Conservation (phyloP, 345 rosid genomes). For the rapeseed (Brassica napus) region DNA sequence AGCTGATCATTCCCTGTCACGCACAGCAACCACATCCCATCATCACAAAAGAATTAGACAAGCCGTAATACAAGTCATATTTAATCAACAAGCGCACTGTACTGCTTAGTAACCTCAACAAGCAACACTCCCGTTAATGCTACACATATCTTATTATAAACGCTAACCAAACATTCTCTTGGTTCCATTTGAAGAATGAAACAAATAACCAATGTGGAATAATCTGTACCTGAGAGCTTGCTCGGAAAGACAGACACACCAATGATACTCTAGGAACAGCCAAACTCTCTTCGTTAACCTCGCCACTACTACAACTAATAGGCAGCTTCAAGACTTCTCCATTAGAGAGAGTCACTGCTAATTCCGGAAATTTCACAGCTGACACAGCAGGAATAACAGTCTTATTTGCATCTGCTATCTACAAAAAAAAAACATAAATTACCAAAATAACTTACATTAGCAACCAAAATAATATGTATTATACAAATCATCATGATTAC, state of each 20-base stretch:
- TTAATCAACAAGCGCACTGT: neutral
- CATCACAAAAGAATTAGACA: slow-evolving; percentile 2
- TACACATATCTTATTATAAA: neutral
- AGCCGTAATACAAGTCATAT: neutral
- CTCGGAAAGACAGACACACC: slow-evolving; percentile 79
- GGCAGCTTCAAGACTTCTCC: slow-evolving; percentile 70
- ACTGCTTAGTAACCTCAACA: neutral
- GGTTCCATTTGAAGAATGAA: neutral
- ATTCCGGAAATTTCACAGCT: slow-evolving; percentile 69
- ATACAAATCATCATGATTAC: slow-evolving; percentile 39
- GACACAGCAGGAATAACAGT: slow-evolving; percentile 58
- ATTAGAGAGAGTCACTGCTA: slow-evolving; percentile 53
- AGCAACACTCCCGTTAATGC: neutral
- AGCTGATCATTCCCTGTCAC: slow-evolving; percentile 69
- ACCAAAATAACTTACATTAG: neutral
- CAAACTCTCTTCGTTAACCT: slow-evolving; percentile 31
- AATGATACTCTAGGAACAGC: slow-evolving; percentile 59
- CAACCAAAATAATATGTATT: neutral
- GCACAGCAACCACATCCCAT: slow-evolving; percentile 10
- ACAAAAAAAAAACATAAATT: slow-evolving; percentile 15
- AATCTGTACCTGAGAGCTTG: slow-evolving; percentile 70
- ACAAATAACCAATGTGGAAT: neutral
- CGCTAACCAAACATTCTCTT: neutral
- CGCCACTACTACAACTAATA: slow-evolving; percentile 38
- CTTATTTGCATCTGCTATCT: slow-evolving; percentile 80